Conservation (phyloP, 2,329 filamentous ascomycete genomes). For the Xylariaceae sp. region DNA sequence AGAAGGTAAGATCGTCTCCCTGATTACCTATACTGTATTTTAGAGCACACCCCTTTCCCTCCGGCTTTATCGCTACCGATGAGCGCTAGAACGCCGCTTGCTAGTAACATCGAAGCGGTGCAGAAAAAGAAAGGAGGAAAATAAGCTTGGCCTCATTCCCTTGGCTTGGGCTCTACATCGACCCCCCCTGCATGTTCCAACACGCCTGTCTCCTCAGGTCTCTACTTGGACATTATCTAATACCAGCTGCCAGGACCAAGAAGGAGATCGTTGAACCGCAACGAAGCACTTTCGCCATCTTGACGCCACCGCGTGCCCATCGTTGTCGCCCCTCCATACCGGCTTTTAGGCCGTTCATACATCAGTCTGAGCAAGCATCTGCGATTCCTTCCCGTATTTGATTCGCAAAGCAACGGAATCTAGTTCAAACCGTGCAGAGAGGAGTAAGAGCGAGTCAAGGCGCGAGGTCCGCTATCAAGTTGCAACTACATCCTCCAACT, state of each 20-base stretch:
- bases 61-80: slow-evolving; percentile 5
- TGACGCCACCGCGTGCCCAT: slow-evolving; percentile 22
- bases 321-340: slow-evolving; percentile 18
- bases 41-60: slow-evolving; percentile 16
- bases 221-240: slow-evolving; percentile 23
- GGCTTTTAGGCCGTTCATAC: slow-evolving; percentile 19
- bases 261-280: slow-evolving; percentile 8
- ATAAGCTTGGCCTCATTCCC: slow-evolving; percentile 12
- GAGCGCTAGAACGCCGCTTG: slow-evolving; percentile 12
- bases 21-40: slow-evolving; percentile 5
- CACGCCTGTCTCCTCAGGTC: slow-evolving; percentile 13
- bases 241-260: slow-evolving; percentile 13
- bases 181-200: slow-evolving; percentile 20
- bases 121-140: slow-evolving; percentile 14
- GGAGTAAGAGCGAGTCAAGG: background rate
- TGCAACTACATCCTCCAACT: background rate
- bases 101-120: slow-evolving; percentile 14
- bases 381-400: too few species aligned
- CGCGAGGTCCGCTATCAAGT: background rate
- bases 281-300: slow-evolving; percentile 24
- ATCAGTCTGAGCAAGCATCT: slow-evolving; percentile 13
- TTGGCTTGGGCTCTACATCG: slow-evolving; percentile 12
- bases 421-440: background rate
- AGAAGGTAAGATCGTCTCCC: slow-evolving; percentile 2
- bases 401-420: background rate